Percentiles rank a stretch among this genome's conserved stretches.
These are phyloP conservation scores for Melampsora americana DNA, from an alignment of 1,284 basidiomycete genomes.

Conservation along the genomic window DNA sequence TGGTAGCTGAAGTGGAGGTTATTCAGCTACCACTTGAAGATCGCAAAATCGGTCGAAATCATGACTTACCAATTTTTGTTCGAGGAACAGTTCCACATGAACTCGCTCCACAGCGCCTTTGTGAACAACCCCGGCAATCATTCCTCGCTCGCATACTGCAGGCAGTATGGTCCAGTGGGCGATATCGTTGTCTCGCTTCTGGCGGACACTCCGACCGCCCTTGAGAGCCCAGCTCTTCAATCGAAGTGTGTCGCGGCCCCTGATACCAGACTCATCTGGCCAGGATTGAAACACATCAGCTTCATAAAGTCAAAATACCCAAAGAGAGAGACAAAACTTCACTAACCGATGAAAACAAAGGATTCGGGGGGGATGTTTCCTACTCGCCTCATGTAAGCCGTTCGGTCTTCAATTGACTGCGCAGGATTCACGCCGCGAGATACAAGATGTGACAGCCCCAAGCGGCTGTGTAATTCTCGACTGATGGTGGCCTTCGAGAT, in stretches of 20 bases:
- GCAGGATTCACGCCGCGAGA: neutral
- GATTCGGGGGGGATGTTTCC: neutral
- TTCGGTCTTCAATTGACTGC: neutral
- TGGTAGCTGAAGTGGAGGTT: neutral
- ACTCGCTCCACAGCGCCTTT: neutral
- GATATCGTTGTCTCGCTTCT: neutral
- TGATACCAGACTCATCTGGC: no score
- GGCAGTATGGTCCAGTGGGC: neutral
- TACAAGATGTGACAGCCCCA: neutral
- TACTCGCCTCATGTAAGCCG: no score
- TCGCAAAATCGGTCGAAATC: no score
- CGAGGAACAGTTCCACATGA: neutral
- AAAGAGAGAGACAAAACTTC: neutral
- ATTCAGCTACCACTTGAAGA: neutral
- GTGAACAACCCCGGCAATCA: neutral
- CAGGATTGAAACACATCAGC: neutral
- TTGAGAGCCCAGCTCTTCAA: no score
- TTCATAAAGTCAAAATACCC: neutral
- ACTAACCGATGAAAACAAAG: neutral
- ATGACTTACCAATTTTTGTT: neutral
- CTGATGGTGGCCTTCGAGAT: neutral
- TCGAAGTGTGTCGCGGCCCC: no score
- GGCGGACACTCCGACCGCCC: no score
- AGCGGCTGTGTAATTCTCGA: neutral
- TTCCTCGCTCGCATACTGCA: neutral